Evolutionary conservation across 805 yeast genomes (phyloP), one percentile per base, ranked within the genome.

Genomic region (Hanseniaspora opuntiae): DNA sequence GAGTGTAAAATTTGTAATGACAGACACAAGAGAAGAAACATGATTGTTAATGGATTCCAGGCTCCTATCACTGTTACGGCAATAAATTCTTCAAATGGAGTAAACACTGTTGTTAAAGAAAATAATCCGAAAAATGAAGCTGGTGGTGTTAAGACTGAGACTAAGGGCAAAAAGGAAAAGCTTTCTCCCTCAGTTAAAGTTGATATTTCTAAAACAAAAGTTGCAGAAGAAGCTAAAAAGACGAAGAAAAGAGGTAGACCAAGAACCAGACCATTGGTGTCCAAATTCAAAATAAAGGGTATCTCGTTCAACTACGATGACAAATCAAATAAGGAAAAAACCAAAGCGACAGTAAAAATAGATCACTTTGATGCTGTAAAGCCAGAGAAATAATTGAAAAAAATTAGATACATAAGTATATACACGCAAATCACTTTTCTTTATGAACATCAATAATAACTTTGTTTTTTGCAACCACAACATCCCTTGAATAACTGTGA

Each of bases 1-100:
- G 77, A 79, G 56, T 93, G 97, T 65, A 71, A 74, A 1, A 82
- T 79, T 49, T 90, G 97, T 65, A 71, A 82, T 38, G 53, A 49
- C 25, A 39, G 30, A 19, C 53, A 49, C 20, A 41, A 42, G 82
- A 79, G 56, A 62, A 68, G 51, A 63, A 63, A 45, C 12, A 39
- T 55, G 62, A 45, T 59, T 8, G 50, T 55, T 16, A 48, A 53
- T 40, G 55, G 54, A 11, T 53, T 40, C 22, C 40, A 55, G 20
- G 40, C 54, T 3, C 48, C 53, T 17, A 49, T 49, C 12, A 49
- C 53, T 7, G 44, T 35, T 22, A 40, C 32, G 28, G 49, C 47
- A 3, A 38, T 28, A 7, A 38, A 41, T 20, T 30, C 37, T 25
- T 20, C 47, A 33, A 35, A 19, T 22, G 36, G 24, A 16, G 28